Base-by-base conservation (phyloP, 192 early-diverging fungal species). In the Obelidium mucronatum region DNA sequence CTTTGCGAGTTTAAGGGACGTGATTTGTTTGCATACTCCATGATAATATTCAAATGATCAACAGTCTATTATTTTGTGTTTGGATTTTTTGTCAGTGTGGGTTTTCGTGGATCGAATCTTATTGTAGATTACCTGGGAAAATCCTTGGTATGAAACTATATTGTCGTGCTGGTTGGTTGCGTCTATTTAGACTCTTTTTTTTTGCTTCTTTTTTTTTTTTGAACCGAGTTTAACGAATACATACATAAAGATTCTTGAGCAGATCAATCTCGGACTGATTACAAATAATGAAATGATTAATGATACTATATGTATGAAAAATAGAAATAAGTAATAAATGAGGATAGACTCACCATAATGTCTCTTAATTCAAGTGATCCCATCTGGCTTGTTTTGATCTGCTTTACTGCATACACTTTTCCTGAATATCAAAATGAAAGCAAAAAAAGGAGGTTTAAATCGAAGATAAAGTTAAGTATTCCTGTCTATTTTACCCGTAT, bases 141-240 rank as follows among this genome's bases (percentile, higher is more conserved):
- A 86, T 26, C 85, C 85, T 51, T 67, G 63, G 63, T 86, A 86
- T 56, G 85, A 64, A 22, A 86, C 85, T 72, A 86, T 84, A 54
- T 86, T 86, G 1, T 81, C 75, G 54, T 86, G 85, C 85, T 81
- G 53, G 8, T 2, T 68, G 22, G n/a, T n/a, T n/a, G n/a, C n/a
- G n/a, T n/a, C n/a, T n/a, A n/a, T n/a, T n/a, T n/a, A n/a, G n/a
- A n/a, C n/a, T n/a, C n/a, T n/a, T n/a, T n/a, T n/a, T n/a, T n/a
- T n/a, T n/a, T n/a, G n/a, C n/a, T n/a, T n/a, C n/a, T n/a, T n/a
- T n/a, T n/a, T n/a, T n/a, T n/a, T n/a, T 22, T 44, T 6, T 34
- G 52, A 42, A 28, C 3, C 52, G 19, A 26, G 74, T 17, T 74
- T 2, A 6, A 58, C n/a, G 31, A 40, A 39, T 26, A 4, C 71